Evolutionary conservation across 2,329 filamentous ascomycete species (phyloP).

Genomic region (Sporothrix schenckii): DNA sequence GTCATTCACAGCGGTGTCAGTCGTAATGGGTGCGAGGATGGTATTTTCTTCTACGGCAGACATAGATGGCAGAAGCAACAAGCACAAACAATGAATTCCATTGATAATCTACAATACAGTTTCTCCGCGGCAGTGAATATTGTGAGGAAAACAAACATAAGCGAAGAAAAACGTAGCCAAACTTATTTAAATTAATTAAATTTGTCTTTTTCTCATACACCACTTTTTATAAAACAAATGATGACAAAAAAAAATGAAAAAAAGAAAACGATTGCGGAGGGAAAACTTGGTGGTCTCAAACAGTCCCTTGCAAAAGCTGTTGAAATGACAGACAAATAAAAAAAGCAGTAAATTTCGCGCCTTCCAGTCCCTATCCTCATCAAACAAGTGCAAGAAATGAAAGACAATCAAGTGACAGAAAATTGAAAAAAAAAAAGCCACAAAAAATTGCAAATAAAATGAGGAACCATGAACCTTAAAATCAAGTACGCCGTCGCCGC

Average conservation of each 20-base stretch:
- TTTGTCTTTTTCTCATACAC: too few species aligned
- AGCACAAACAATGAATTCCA: constrained; percentile 17
- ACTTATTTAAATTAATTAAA: too few species aligned
- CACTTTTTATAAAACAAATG: too few species aligned
- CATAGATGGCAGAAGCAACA: constrained; percentile 22
- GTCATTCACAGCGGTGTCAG: constrained; percentile 20
- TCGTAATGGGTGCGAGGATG: constrained; percentile 36
- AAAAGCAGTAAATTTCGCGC: constrained; percentile 2
- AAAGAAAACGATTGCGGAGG: background rate
- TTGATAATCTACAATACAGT: background rate
- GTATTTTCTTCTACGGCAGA: constrained; percentile 17
- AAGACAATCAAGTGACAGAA: background rate
- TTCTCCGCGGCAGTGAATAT: background rate
- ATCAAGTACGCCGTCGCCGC: background rate
- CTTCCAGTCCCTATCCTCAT: background rate
- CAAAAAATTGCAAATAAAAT: background rate
- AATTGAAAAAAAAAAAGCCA: background rate
- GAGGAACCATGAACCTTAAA: background rate
- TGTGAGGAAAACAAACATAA: too few species aligned
- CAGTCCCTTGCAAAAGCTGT: background rate
- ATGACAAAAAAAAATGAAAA: background rate
- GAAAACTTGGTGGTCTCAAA: background rate
- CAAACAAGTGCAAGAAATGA: background rate
- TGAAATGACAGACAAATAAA: background rate
- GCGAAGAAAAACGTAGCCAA: too few species aligned